Evolutionary conservation across 176 grass and related monocot species (phyloP).

Genomic region (Avena eriantha): DNA sequence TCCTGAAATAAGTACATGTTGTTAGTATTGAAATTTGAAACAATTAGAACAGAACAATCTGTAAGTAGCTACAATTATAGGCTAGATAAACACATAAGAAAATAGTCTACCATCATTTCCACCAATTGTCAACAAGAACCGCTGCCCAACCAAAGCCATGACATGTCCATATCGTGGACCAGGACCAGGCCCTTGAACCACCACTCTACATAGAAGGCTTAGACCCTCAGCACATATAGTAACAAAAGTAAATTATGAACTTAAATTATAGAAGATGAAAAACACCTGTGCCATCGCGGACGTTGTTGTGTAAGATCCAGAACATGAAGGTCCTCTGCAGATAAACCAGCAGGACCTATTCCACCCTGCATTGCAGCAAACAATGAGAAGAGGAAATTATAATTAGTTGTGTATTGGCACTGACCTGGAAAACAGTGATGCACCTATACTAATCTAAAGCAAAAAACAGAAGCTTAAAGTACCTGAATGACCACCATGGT

Average conservation of each 20-base stretch:
- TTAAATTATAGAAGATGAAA: constrained; percentile 18
- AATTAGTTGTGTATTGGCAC: not conserved
- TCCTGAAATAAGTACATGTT: constrained; percentile 55
- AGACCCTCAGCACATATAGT: constrained; percentile 35
- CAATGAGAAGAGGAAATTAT: constrained; percentile 22
- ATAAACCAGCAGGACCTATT: constrained; percentile 95
- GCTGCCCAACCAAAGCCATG: constrained; percentile 97
- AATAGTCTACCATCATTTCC: constrained; percentile 89
- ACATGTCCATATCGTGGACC: constrained; percentile 96
- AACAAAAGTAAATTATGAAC: not conserved
- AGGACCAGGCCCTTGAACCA: constrained; percentile 95
- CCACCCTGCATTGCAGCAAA: constrained; percentile 70
- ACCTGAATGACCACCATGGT: constrained; percentile 99
- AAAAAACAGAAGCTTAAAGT: constrained; percentile 3
- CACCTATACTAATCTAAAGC: not conserved
- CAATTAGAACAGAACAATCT: constrained; percentile 6
- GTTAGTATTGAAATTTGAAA: constrained; percentile 25
- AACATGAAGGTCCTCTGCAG: constrained; percentile 99
- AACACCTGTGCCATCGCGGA: constrained; percentile 95
- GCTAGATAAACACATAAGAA: constrained; percentile 1
- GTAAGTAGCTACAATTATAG: constrained; percentile 28
- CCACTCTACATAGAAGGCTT: constrained; percentile 62
- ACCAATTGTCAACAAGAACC: constrained; percentile 94
- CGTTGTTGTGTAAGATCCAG: constrained; percentile 87
- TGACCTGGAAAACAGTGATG: not conserved